These are phyloP conservation scores for Mortierella sp. DNA, from an alignment of 371 early-diverging fungal species.

Conservation along the genomic window DNA sequence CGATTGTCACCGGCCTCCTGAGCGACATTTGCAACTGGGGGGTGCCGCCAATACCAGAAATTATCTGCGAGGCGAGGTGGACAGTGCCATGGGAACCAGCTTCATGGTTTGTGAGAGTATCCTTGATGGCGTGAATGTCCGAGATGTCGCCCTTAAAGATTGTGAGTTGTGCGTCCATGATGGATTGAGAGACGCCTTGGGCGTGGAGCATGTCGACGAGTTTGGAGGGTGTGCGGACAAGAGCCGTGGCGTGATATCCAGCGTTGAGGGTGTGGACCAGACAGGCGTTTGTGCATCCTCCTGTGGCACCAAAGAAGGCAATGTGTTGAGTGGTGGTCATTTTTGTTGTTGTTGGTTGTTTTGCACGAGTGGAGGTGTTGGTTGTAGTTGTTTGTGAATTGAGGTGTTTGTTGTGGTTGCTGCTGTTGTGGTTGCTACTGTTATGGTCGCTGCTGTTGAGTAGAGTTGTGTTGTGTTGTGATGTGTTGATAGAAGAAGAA, in stretches of 20 bases:
- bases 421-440: not conserved
- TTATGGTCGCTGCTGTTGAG: not conserved
- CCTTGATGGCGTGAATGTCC: slow-evolving; percentile 30
- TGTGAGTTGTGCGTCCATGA: slow-evolving; percentile 37
- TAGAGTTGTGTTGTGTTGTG: not conserved
- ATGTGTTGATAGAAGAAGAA: not conserved
- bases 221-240: slow-evolving; percentile 50
- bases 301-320: slow-evolving; percentile 53
- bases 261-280: slow-evolving; percentile 47
- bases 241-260: slow-evolving; percentile 40
- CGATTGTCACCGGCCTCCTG: slow-evolving; percentile 26
- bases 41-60: slow-evolving; percentile 49
- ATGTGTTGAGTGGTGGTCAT: slow-evolving; percentile 26
- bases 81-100: not conserved
- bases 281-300: slow-evolving; percentile 50
- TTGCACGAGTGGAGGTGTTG: not conserved
- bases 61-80: slow-evolving; percentile 35
- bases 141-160: slow-evolving; percentile 39
- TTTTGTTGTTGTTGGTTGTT: not conserved
- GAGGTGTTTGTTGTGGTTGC: not conserved
- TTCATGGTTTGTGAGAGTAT: slow-evolving; percentile 15
- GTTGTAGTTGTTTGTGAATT: not conserved
- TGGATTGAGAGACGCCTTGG: slow-evolving; percentile 33
- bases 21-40: slow-evolving; percentile 21
- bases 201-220: slow-evolving; percentile 38